phyloP scores from a whole-genome alignment of 2,329 filamentous ascomycete genomes.

The Aspergillus ruber region DNA sequence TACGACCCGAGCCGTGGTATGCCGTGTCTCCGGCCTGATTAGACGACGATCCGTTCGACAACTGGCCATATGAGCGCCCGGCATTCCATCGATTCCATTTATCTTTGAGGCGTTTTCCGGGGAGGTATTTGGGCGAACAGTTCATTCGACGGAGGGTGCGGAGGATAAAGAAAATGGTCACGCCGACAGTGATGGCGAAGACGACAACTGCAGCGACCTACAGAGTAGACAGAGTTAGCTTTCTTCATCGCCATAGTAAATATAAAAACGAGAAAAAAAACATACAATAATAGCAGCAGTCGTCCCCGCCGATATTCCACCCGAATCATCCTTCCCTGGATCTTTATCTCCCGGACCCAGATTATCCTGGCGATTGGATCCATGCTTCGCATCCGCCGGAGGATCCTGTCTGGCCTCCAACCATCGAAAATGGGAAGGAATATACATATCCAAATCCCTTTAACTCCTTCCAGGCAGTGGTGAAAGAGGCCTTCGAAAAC shows the following conservation, averaged over 20 bases:
- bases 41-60: constrained; percentile 19
- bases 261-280: not conserved
- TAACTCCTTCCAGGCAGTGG: constrained; percentile 3
- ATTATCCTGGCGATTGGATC: not conserved
- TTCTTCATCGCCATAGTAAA: not conserved
- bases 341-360: not conserved
- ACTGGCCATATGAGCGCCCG: constrained; percentile 36
- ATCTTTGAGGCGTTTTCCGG: constrained; percentile 45
- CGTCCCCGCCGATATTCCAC: constrained; percentile 7
- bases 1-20: constrained; percentile 18
- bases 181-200: constrained; percentile 23
- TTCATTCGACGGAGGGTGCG: constrained; percentile 40
- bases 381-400: not conserved
- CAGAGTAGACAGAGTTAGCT: not conserved
- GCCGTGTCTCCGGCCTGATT: constrained; percentile 17
- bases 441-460: constrained; percentile 10
- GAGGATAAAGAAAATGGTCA: constrained; percentile 30
- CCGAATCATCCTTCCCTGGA: constrained; percentile 3
- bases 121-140: constrained; percentile 46
- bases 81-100: constrained; percentile 48
- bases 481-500: constrained; percentile 3
- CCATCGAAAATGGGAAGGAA: constrained; percentile 12
- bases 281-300: constrained; percentile 26
- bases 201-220: constrained; percentile 26
- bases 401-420: constrained; percentile 12